phyloP scores from a whole-genome alignment of 306 rosid species.

The Cucumis hystrix region DNA sequence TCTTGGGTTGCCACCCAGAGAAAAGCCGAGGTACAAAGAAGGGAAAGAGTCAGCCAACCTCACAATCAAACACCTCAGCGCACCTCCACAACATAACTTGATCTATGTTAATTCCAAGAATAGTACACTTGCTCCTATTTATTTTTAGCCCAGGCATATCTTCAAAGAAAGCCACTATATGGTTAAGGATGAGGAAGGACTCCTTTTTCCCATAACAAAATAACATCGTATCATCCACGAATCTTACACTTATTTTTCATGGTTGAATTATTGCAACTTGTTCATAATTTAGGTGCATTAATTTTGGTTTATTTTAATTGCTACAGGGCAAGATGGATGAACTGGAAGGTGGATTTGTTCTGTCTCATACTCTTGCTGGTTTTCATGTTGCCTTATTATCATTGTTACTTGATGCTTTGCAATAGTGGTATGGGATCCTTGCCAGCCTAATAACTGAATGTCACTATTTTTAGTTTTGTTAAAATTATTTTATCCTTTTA shows the following conservation, averaged over 20 bases:
- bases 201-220: too few species aligned
- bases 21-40: too few species aligned
- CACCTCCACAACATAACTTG: too few species aligned
- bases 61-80: too few species aligned
- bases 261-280: not conserved
- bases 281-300: not conserved
- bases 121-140: too few species aligned
- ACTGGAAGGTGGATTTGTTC: constrained; percentile 86
- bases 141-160: too few species aligned
- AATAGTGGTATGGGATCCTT: constrained; percentile 28
- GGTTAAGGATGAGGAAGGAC: too few species aligned
- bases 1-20: too few species aligned
- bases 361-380: constrained; percentile 74
- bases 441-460: not conserved
- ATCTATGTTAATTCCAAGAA: too few species aligned
- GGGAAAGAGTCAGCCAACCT: too few species aligned
- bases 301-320: not conserved
- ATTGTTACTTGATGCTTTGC: constrained; percentile 82
- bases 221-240: too few species aligned
- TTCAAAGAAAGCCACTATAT: too few species aligned
- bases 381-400: constrained; percentile 84
- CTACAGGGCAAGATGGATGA: constrained; percentile 67
- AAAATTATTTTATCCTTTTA: not conserved
- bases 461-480: not conserved
- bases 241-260: not conserved